Evolutionary conservation across 1,139 yeast genomes (phyloP).

Genomic region (Debaryomyces psychrophilus): DNA sequence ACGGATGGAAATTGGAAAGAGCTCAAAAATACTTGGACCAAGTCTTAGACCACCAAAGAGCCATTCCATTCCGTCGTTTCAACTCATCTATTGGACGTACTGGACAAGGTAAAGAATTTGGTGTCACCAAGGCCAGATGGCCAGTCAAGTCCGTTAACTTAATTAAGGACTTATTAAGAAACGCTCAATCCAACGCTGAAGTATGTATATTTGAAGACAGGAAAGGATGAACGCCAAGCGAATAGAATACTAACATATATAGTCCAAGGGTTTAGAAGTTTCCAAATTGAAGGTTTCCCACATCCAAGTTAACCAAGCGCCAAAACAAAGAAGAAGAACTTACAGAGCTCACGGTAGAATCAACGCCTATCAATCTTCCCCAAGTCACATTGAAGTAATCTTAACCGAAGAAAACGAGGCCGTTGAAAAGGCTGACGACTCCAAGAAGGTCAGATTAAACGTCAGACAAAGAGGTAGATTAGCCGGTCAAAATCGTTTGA

Average conservation of each 20-base stretch:
- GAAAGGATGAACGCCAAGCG: neutral
- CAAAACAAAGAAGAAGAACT: constrained; percentile 99
- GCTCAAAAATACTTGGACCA: constrained; percentile 96
- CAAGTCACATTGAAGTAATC: constrained; percentile 98
- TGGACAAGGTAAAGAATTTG: constrained; percentile 99
- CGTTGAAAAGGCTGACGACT: constrained; percentile 91
- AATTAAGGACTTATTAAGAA: constrained; percentile 90
- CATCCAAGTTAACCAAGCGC: constrained; percentile 99
- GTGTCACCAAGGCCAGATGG: constrained; percentile 99
- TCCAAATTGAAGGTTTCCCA: constrained; percentile 92
- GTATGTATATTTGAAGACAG: constrained; percentile 33
- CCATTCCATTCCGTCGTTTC: constrained; percentile 99
- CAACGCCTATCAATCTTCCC: constrained; percentile 97
- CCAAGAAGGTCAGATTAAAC: constrained; percentile 77
- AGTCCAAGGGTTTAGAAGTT: constrained; percentile 95
- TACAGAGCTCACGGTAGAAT: constrained; percentile 99
- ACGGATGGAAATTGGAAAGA: constrained; percentile 95
- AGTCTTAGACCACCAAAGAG: constrained; percentile 98
- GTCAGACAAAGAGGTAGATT: constrained; percentile 94
- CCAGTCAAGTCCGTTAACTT: constrained; percentile 98
- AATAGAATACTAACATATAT: constrained; percentile 16
- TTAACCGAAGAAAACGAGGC: constrained; percentile 94
- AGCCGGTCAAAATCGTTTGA: constrained; percentile 73
- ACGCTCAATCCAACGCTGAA: constrained; percentile 99
- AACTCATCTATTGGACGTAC: constrained; percentile 98